phyloP scores from a whole-genome alignment of 768 basidiomycete genomes.

The Lactifluus rugatus region DNA sequence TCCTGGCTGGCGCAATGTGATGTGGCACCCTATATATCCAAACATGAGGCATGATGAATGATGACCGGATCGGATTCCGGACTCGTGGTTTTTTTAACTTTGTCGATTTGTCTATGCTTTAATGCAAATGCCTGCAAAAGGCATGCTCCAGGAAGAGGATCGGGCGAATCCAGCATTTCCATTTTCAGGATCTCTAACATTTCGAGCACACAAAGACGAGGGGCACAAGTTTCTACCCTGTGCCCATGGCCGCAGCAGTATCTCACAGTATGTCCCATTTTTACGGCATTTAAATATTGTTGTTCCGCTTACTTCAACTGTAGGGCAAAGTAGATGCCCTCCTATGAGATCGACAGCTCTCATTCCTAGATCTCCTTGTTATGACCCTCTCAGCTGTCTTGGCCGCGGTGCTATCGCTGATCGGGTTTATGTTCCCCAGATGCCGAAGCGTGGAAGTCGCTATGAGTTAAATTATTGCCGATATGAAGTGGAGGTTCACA shows the following conservation, averaged over 20 bases:
- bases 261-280: background rate
- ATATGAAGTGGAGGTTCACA: background rate
- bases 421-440: background rate
- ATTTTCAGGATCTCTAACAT: background rate
- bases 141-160: background rate
- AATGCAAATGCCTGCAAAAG: background rate
- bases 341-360: background rate
- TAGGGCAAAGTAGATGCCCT: background rate
- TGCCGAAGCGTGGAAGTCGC: background rate
- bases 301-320: background rate
- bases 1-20: too few species aligned
- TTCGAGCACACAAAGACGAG: background rate
- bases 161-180: background rate
- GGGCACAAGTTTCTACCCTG: too few species aligned
- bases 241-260: too few species aligned
- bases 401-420: background rate
- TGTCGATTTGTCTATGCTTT: background rate
- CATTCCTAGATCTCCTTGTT: background rate
- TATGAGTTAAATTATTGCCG: background rate
- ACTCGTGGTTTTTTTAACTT: background rate
- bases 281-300: background rate
- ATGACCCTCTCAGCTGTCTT: background rate
- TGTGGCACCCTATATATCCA: background rate
- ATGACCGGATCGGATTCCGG: background rate
- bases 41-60: background rate